Evolutionary conservation across 768 basidiomycete species (phyloP).

Genomic region (Tylopilus subfusipes): DNA sequence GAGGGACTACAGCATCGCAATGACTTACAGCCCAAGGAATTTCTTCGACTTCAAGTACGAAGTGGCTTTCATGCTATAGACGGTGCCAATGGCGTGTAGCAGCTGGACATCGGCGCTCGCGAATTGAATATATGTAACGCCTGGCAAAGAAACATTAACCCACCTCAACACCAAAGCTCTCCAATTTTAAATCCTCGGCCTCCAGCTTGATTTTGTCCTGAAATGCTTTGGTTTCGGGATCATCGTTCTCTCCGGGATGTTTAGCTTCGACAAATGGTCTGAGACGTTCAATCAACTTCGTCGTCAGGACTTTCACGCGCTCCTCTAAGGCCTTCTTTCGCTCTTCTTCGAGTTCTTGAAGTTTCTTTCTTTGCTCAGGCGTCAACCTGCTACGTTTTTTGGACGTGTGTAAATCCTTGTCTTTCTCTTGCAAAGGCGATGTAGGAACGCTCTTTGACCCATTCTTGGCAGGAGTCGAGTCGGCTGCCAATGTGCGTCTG

Average conservation of each 20-base stretch:
- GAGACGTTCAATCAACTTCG: conserved; percentile 80
- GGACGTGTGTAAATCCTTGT: conserved; percentile 35
- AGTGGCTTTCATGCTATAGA: conserved; percentile 92
- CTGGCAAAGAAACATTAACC: conserved; percentile 17
- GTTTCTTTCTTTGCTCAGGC: conserved; percentile 81
- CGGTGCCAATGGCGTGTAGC: conserved; percentile 83
- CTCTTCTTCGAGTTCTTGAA: conserved; percentile 78
- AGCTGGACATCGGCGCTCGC: conserved; percentile 42
- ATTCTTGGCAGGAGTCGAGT: conserved; percentile 17
- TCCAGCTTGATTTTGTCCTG: conserved; percentile 75
- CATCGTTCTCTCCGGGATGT: conserved; percentile 73
- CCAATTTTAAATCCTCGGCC: conserved; percentile 92
- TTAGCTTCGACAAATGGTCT: conserved; percentile 91
- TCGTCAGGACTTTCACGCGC: conserved; percentile 68
- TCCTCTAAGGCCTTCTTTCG: conserved; percentile 75
- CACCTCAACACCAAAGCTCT: conserved; percentile 97
- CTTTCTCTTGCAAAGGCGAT: conserved; percentile 31
- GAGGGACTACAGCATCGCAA: conserved; percentile 3
- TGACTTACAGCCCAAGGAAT: conserved; percentile 81
- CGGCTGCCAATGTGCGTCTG: conserved; percentile 12
- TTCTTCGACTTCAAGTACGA: conserved; percentile 89
- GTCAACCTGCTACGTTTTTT: conserved; percentile 52
- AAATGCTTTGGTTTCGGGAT: conserved; percentile 79
- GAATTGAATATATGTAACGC: conserved; percentile 1
- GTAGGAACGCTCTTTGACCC: conserved; percentile 24